These are phyloP conservation scores for Xylaria sp. DNA, from an alignment of 2,329 filamentous ascomycete species.

Conservation along the genomic window DNA sequence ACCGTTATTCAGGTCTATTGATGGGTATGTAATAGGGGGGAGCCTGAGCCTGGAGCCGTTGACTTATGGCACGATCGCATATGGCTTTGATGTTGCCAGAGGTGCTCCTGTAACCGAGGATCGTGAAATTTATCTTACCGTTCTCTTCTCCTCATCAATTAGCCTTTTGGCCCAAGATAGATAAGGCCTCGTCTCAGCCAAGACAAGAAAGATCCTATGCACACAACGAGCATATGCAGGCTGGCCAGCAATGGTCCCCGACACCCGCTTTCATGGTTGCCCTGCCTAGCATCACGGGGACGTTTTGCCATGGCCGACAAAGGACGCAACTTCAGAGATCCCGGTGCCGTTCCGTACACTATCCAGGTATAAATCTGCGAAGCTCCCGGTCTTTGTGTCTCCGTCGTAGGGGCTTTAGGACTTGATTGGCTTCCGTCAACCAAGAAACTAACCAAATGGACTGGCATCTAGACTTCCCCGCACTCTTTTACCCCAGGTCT, in stretches of 20 bases:
- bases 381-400: background rate
- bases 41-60: too few relatives aligned
- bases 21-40: too few relatives aligned
- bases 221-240: background rate
- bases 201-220: background rate
- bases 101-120: too few relatives aligned
- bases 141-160: background rate
- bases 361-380: too few relatives aligned
- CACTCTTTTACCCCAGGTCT: slow-evolving; percentile 8
- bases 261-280: background rate
- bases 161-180: background rate
- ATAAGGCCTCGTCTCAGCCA: background rate
- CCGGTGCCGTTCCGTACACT: too few relatives aligned
- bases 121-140: too few relatives aligned
- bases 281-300: background rate
- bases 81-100: too few relatives aligned
- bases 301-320: too few relatives aligned
- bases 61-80: too few relatives aligned
- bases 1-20: too few relatives aligned
- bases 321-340: too few relatives aligned
- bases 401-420: background rate
- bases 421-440: background rate
- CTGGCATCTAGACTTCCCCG: slow-evolving; percentile 3
- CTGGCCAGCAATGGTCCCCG: background rate
- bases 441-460: slow-evolving; percentile 1